Evolutionary conservation across 2,329 filamentous ascomycete species (phyloP), one percentile per base, ranked within the genome.

Genomic region (Stagonosporopsis chrysanthemi): DNA sequence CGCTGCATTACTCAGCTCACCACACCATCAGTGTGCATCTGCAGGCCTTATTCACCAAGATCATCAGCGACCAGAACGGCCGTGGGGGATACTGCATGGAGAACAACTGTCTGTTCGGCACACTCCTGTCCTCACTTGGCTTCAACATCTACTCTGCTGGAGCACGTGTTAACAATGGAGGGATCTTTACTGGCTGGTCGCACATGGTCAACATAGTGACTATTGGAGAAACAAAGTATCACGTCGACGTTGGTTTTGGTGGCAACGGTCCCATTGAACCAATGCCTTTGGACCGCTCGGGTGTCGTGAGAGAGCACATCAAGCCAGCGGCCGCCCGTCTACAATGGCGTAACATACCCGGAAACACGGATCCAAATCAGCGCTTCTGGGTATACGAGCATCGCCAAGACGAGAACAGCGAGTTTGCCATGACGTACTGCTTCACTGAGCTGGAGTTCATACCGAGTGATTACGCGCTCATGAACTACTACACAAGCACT

Each of bases 61-160:
- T 87, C 43, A 77, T 87, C 31, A 80, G 83, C 1, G 76, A 76
- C 42, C 71, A 80, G 36, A 75, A 74, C 43, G 77, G 78, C 5
- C 71, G 83, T 29, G 84, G 85, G 24, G 85, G 85, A 1, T 86
- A 86, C 58, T 87, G 85, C 67, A 86, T 87, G 83, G 84, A 87
- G 70, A 84, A 82, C 61, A 86, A 85, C 42, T 71, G 74, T 3
- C 72, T 87, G 29, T 82, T 87, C 57, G 80, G 78, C 6, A 79
- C 78, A 3, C 73, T 86, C 12, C 66, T 87, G 42, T 75, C 78
- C 39, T 82, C 79, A 0, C 65, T 87, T 33, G 84, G 84, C 0
- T 87, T 81, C 62, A 70, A 70, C 22, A 56, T 81, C 15, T 76
- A 75, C 42, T 74, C 75, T 33, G 77, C 71, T 14, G 80, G 75